Conservation (phyloP, 163 green algal genomes). For the Scenedesmus sp. region DNA sequence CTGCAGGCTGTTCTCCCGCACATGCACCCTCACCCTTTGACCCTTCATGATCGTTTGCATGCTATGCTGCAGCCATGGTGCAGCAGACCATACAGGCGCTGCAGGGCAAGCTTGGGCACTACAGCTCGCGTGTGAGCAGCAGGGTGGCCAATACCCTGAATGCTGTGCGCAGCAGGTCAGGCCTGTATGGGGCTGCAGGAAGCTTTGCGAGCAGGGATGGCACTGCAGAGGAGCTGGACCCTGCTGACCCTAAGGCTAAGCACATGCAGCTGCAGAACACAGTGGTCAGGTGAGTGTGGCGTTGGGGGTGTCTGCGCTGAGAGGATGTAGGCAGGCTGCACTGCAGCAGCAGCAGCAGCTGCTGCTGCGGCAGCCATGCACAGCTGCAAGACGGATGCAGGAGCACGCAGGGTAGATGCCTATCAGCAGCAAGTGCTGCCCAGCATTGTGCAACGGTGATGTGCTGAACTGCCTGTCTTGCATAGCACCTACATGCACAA, state of each 20-base stretch:
- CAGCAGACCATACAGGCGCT: conserved; percentile 13
- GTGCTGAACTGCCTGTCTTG: too few relatives aligned
- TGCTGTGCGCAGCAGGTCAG: not conserved
- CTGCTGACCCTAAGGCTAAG: not conserved
- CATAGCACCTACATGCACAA: too few relatives aligned
- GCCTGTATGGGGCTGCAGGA: not conserved
- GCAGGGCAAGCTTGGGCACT: conserved; percentile 1
- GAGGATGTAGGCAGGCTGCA: not conserved
- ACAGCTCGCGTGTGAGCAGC: not conserved
- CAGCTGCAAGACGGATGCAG: not conserved
- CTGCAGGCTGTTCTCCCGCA: not conserved
- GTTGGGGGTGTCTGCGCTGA: not conserved
- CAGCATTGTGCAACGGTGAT: not conserved
- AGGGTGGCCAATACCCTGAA: conserved; percentile 17
- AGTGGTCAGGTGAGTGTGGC: conserved; percentile 12
- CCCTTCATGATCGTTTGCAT: not conserved
- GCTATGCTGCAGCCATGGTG: not conserved
- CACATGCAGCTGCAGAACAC: conserved; percentile 46
- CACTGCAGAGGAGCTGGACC: not conserved
- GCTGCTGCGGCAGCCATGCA: not conserved
- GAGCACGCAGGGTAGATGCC: not conserved
- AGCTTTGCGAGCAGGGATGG: not conserved
- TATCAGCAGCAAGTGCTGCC: not conserved
- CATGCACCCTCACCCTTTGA: not conserved
- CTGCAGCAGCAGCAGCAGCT: not conserved